Percentiles rank a stretch among this genome's conserved stretches.
phyloP scores from a whole-genome alignment of 1,139 yeast species.

The Sugiyamaella japonica region DNA sequence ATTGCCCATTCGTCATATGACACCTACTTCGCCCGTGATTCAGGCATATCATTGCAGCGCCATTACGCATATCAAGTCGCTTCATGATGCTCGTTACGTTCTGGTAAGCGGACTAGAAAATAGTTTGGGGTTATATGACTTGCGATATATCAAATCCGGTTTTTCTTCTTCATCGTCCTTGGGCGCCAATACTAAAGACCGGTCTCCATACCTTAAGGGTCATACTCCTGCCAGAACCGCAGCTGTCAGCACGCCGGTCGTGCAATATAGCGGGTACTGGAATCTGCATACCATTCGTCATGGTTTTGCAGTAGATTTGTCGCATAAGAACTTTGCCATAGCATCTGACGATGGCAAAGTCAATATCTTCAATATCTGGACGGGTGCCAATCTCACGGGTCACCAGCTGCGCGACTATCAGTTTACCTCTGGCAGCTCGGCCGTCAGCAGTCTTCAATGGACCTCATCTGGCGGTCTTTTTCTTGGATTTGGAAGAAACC shows the following conservation, averaged over 20 bases:
- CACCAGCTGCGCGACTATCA: background rate
- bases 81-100: conserved; percentile 22
- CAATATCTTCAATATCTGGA: conserved; percentile 15
- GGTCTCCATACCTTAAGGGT: conserved; percentile 5
- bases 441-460: conserved; percentile 16
- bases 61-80: conserved; percentile 13
- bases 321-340: conserved; percentile 13
- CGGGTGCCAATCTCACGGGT: conserved; percentile 16
- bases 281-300: conserved; percentile 15
- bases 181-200: background rate
- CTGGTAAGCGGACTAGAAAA: conserved; percentile 30
- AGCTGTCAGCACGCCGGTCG: conserved; percentile 5
- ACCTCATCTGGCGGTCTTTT: conserved; percentile 15
- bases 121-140: conserved; percentile 29
- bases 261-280: conserved; percentile 16
- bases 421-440: background rate
- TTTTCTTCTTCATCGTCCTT: background rate
- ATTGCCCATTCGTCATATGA: conserved; percentile 17
- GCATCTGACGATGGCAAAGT: conserved; percentile 16
- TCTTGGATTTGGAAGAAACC: conserved; percentile 9
- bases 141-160: conserved; percentile 21
- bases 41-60: conserved; percentile 9
- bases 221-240: background rate
- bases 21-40: conserved; percentile 9
- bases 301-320: conserved; percentile 17